phyloP scores from a whole-genome alignment of 176 grass and related monocot species.

The Themeda triandra region DNA sequence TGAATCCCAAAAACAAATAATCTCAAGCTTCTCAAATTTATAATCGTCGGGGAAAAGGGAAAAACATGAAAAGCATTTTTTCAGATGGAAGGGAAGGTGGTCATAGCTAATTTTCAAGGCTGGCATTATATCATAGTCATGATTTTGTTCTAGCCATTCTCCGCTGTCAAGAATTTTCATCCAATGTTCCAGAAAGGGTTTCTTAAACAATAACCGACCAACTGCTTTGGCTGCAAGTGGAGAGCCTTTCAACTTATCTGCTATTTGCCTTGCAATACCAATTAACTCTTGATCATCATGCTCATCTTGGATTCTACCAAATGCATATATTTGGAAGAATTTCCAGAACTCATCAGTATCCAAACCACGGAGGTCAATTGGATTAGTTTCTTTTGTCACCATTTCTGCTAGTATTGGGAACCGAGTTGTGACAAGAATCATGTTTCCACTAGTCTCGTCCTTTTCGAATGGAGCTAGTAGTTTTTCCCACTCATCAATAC shows the following conservation, averaged over 20 bases:
- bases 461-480: neutral
- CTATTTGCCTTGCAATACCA: neutral
- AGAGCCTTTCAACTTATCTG: neutral
- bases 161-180: neutral
- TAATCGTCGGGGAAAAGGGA: neutral
- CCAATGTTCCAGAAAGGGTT: neutral
- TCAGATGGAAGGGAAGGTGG: constrained; percentile 1
- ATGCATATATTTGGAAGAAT: constrained; percentile 5
- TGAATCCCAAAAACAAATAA: neutral
- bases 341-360: neutral
- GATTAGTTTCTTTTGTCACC: neutral
- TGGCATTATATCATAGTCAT: neutral
- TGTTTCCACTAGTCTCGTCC: neutral
- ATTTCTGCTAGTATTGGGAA: neutral
- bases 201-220: neutral
- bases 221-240: constrained; percentile 3
- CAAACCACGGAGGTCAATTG: neutral
- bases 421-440: constrained; percentile 22
- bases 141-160: neutral
- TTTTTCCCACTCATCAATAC: neutral
- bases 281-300: neutral
- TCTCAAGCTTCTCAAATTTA: neutral
- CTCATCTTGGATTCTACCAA: neutral
- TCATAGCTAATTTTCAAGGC: constrained; percentile 7
- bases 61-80: too few relatives aligned